These are phyloP conservation scores for Sporothrix inflata DNA, from an alignment of 2,329 filamentous ascomycete genomes.

Conservation along the genomic window DNA sequence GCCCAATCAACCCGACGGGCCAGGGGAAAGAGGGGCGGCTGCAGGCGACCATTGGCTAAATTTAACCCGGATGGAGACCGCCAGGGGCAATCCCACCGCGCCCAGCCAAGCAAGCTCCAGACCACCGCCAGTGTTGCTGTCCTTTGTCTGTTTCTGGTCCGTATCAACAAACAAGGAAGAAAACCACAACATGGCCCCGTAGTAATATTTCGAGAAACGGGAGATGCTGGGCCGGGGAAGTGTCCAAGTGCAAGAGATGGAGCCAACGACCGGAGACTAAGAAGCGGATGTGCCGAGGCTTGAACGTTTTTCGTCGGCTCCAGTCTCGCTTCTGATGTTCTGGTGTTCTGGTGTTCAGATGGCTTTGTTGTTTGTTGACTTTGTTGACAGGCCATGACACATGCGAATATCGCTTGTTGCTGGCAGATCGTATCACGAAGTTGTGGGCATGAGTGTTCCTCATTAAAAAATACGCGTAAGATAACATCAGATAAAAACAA, in stretches of 20 bases:
- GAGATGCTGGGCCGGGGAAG: background rate
- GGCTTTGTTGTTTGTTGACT: background rate
- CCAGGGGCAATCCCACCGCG: background rate
- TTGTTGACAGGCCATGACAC: background rate
- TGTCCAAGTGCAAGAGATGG: background rate
- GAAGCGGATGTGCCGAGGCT: conserved; percentile 23
- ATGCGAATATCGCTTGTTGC: background rate
- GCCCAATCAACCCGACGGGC: conserved; percentile 17
- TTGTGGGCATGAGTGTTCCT: background rate
- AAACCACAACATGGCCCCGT: background rate
- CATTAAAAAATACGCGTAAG: background rate
- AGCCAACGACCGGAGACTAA: background rate
- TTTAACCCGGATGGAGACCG: background rate
- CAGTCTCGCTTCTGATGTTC: conserved; percentile 22
- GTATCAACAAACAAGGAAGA: conserved; percentile 14
- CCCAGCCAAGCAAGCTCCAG: background rate
- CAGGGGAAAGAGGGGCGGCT: conserved; percentile 22
- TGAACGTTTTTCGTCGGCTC: background rate
- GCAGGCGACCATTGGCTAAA: conserved; percentile 19
- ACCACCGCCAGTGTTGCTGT: background rate
- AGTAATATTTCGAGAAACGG: background rate
- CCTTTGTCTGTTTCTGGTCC: background rate
- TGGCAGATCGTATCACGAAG: conserved; percentile 10
- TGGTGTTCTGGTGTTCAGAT: background rate
- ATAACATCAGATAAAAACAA: background rate